Evolutionary conservation across 805 yeast species (phyloP).

Genomic region (Saccharomycopsis oosterbeekiorum): DNA sequence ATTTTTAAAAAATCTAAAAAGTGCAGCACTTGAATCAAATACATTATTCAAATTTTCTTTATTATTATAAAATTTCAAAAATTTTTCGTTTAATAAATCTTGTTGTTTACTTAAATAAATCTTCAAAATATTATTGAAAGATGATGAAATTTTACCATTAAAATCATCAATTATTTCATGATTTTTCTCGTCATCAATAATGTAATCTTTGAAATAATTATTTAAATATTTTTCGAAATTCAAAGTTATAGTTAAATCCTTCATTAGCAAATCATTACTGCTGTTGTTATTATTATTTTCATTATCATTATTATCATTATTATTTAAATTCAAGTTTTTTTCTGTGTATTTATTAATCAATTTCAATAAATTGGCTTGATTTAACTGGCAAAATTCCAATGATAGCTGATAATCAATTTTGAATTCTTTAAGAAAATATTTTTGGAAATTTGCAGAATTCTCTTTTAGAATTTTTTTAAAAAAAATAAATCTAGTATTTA

Average conservation of each 20-base stretch:
- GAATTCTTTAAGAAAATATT: constrained; percentile 66
- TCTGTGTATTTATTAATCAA: constrained; percentile 29
- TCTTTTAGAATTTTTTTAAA: constrained; percentile 60
- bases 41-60: constrained; percentile 51
- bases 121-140: constrained; percentile 77
- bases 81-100: constrained; percentile 45
- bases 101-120: constrained; percentile 88
- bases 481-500: constrained; percentile 71
- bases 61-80: constrained; percentile 48
- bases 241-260: constrained; percentile 62
- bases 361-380: constrained; percentile 56
- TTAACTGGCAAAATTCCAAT: constrained; percentile 52
- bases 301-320: not conserved
- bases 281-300: constrained; percentile 35
- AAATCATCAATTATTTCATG: constrained; percentile 24
- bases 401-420: constrained; percentile 53
- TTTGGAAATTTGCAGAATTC: constrained; percentile 41
- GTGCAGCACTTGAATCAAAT: constrained; percentile 76
- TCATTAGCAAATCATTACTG: constrained; percentile 50
- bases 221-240: constrained; percentile 76
- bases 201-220: constrained; percentile 35
- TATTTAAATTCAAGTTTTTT: not conserved
- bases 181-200: not conserved
- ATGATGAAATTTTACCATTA: constrained; percentile 41
- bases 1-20: constrained; percentile 70